Conservation (phyloP, 352 stramenopile genomes). For the Pythium phragmiticola region DNA sequence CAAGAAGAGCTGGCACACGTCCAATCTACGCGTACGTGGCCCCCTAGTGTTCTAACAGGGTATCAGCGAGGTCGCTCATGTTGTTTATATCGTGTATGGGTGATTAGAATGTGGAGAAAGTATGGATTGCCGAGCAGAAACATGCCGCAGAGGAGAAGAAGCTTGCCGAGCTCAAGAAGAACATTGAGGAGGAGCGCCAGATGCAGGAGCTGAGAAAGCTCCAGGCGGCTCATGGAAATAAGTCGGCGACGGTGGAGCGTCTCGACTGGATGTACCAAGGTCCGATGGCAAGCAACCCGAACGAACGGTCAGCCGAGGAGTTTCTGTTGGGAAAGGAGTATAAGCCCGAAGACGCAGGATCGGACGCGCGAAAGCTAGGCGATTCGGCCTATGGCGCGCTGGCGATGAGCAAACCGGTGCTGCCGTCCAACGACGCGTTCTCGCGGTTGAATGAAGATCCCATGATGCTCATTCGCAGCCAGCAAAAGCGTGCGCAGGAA, state of each 20-base stretch:
- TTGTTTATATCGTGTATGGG: background rate
- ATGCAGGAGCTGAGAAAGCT: slow-evolving; percentile 93
- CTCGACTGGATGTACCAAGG: slow-evolving; percentile 98
- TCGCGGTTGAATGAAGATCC: slow-evolving; percentile 94
- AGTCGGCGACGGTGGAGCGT: slow-evolving; percentile 75
- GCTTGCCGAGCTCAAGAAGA: slow-evolving; percentile 93
- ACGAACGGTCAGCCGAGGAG: slow-evolving; percentile 75
- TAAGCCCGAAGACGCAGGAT: slow-evolving; percentile 43
- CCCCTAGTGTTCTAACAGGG: background rate
- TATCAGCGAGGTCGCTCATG: background rate
- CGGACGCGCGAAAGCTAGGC: slow-evolving; percentile 49
- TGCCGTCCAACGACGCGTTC: slow-evolving; percentile 90
- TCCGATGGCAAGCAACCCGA: slow-evolving; percentile 63
- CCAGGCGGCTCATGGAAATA: slow-evolving; percentile 83
- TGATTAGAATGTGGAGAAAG: slow-evolving; percentile 95
- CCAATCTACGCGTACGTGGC: slow-evolving; percentile 86
- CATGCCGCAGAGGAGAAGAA: slow-evolving; percentile 92
- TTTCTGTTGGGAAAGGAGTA: slow-evolving; percentile 94
- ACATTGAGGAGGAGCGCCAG: slow-evolving; percentile 96
- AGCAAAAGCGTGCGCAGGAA: slow-evolving; percentile 74
- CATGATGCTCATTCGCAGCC: slow-evolving; percentile 94
- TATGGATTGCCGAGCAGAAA: slow-evolving; percentile 96
- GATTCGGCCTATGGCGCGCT: slow-evolving; percentile 71
- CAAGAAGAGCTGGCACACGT: slow-evolving; percentile 98
- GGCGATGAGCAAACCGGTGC: slow-evolving; percentile 44